phyloP scores from a whole-genome alignment of 73 alveolate genomes.

The Blepharisma japonicum region DNA sequence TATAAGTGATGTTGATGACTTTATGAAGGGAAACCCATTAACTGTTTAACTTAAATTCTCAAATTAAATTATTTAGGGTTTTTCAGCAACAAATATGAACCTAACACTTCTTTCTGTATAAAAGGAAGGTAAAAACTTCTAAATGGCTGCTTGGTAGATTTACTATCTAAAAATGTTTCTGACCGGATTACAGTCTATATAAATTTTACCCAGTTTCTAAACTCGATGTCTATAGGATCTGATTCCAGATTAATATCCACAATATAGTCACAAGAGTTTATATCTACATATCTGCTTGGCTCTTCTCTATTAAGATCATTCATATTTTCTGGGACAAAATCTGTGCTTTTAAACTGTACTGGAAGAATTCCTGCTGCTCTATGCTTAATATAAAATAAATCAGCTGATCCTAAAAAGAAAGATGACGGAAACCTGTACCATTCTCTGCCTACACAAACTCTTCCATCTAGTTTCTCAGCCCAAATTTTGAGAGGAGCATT shows the following conservation, averaged over 20 bases:
- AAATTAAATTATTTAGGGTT: too few species aligned
- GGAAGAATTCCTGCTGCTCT: conserved; percentile 34
- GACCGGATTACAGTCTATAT: neutral
- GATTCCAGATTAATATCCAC: conserved; percentile 14
- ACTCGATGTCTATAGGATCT: neutral
- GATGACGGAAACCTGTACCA: conserved; percentile 33
- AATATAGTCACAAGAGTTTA: conserved; percentile 20
- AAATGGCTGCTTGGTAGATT: conserved; percentile 27
- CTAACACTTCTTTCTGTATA: conserved; percentile 14
- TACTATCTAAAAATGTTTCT: neutral
- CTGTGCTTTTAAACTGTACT: conserved; percentile 27
- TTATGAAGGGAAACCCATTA: too few species aligned
- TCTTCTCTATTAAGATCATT: conserved; percentile 32
- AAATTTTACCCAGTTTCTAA: neutral
- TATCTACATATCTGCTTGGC: conserved; percentile 23
- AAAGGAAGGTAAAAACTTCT: conserved; percentile 17
- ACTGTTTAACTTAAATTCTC: too few species aligned
- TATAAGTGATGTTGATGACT: too few species aligned
- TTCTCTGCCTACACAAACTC: conserved; percentile 32
- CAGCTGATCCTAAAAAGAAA: conserved; percentile 11
- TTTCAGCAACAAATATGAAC: neutral
- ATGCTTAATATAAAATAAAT: neutral
- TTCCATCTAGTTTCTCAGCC: conserved; percentile 8
- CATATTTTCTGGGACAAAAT: conserved; percentile 4
- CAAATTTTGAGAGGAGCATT: conserved; percentile 25